phyloP scores from a whole-genome alignment of 345 rosid species.

The Citrus medica region DNA sequence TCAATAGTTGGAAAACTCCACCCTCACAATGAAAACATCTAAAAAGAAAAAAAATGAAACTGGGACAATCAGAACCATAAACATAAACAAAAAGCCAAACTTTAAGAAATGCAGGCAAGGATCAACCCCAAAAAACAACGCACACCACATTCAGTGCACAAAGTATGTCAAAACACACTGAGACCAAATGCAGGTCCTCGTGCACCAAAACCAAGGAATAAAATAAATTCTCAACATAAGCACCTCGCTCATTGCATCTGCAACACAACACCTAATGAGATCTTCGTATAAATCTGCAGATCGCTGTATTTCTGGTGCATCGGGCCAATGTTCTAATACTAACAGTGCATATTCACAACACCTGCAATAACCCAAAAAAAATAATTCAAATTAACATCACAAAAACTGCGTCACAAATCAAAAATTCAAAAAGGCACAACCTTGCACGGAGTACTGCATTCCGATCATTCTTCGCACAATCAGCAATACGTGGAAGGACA shows the following conservation, averaged over 20 bases:
- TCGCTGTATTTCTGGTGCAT: constrained; percentile 94
- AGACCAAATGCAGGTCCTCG: neutral
- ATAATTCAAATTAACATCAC: constrained; percentile 11
- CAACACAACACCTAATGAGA: constrained; percentile 84
- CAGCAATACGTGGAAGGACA: constrained; percentile 89
- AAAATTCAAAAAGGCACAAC: constrained; percentile 28
- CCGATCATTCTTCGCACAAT: constrained; percentile 90
- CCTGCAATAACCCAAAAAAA: constrained; percentile 36
- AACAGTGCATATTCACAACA: constrained; percentile 97
- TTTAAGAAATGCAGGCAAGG: neutral
- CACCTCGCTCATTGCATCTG: constrained; percentile 99
- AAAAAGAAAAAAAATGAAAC: neutral
- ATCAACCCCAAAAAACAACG: neutral
- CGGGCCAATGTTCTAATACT: constrained; percentile 95
- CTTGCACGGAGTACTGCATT: constrained; percentile 90
- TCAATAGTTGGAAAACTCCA: neutral
- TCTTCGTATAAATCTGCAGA: constrained; percentile 91
- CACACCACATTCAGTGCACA: neutral
- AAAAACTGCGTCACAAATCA: constrained; percentile 7
- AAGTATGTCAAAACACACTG: neutral
- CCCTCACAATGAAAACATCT: neutral
- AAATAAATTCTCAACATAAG: constrained; percentile 2
- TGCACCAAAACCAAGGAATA: neutral
- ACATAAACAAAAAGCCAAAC: neutral
- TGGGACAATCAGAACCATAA: neutral